These are phyloP conservation scores for Ephemerocybe angulata DNA, from an alignment of 768 basidiomycete species.

Conservation along the genomic window DNA sequence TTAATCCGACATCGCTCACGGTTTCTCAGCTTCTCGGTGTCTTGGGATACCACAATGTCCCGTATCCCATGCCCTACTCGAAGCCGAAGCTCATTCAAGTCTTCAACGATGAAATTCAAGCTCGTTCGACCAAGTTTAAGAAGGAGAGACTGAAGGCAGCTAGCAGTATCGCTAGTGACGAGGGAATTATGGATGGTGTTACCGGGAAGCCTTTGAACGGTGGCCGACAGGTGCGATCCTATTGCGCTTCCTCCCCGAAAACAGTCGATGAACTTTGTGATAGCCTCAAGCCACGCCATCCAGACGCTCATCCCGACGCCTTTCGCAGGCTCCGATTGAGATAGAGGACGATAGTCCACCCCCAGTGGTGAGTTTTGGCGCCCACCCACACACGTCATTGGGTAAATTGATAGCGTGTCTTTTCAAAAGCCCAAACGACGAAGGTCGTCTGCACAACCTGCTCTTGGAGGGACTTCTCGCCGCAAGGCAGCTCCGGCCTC, in stretches of 20 bases:
- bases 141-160: conserved; percentile 62
- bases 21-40: conserved; percentile 80
- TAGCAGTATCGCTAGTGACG: conserved; percentile 72
- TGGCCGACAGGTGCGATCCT: conserved; percentile 38
- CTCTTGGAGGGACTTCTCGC: conserved; percentile 47
- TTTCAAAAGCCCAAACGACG: conserved; percentile 70
- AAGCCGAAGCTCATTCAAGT: conserved; percentile 73
- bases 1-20: conserved; percentile 69
- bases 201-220: conserved; percentile 67
- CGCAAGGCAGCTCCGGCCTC: conserved; percentile 25
- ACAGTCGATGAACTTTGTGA: neutral
- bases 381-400: conserved; percentile 12
- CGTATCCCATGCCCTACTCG: conserved; percentile 69
- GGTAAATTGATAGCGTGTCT: conserved; percentile 9
- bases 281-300: neutral
- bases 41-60: conserved; percentile 71
- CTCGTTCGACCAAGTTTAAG: conserved; percentile 52
- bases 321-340: conserved; percentile 52
- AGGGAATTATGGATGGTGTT: conserved; percentile 79
- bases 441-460: conserved; percentile 75
- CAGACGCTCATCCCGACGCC: conserved; percentile 50
- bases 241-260: neutral
- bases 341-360: conserved; percentile 34
- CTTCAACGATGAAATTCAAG: conserved; percentile 76
- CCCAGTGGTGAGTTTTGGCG: conserved; percentile 41